Percentiles rank a stretch among this genome's conserved stretches.
Evolutionary conservation across 345 rosid species (phyloP).

Genomic region (Salix suchowensis): DNA sequence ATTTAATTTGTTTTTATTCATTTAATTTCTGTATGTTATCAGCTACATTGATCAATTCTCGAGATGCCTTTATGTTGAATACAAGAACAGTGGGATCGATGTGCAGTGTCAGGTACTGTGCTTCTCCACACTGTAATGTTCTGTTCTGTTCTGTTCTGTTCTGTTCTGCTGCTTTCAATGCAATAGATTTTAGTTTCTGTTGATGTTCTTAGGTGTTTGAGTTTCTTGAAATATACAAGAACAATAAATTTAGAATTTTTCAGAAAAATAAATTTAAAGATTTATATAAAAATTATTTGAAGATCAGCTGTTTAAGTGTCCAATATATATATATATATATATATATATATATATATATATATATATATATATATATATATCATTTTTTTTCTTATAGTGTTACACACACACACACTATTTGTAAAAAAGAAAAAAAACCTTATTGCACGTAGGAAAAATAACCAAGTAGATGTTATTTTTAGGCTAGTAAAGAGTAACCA

Average conservation of each 20-base stretch:
- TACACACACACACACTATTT: no score
- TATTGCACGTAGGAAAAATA: background rate
- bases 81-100: slow-evolving; percentile 73
- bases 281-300: no score
- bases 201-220: background rate
- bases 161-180: background rate
- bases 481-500: background rate
- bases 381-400: no score
- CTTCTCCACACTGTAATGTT: background rate
- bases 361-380: no score
- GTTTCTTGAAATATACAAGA: no score
- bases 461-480: background rate
- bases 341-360: no score
- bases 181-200: background rate
- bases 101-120: slow-evolving; percentile 60
- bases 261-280: no score
- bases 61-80: slow-evolving; percentile 84
- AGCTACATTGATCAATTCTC: slow-evolving; percentile 94
- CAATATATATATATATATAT: no score
- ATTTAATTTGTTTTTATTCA: background rate
- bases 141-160: background rate
- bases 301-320: no score
- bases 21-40: slow-evolving; percentile 10
- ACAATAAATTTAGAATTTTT: no score
- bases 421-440: no score